Evolutionary conservation across 495 filamentous ascomycete genomes (phyloP), one percentile per base, ranked within the genome.

Genomic region (Hypoxylon trugodes): DNA sequence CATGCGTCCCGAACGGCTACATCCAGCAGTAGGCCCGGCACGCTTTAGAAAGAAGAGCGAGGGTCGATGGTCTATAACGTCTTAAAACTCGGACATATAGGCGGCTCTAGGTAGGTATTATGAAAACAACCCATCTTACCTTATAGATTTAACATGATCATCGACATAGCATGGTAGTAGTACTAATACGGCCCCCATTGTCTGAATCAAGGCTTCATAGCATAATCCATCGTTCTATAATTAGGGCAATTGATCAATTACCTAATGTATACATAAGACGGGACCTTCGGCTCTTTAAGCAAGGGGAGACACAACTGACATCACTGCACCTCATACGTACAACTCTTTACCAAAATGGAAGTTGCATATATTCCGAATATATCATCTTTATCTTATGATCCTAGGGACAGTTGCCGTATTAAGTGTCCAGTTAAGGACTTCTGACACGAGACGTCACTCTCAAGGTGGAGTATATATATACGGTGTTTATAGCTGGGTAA

Each of bases 171-270:
- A 22, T 12, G 7, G 10, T 45, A 13, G 19, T 19, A 10, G 19
- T 41, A 19, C 13, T 41, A 16, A 1, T 41, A 41, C 12, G 15
- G n/a, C 8, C 16, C 33, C 43, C 43, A 24, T 48, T 37, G 55
- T 45, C 41, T 45, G 4, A 30, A 10, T 30, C 28, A 10, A 30
- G 28, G 38, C 52, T 33, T 46, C 8, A 7, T 13, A 37, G 42
- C 22, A 40, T 48, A 43, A 48, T 58, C 53, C 53, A 15, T 18
- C 37, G 13, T 36, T 57, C 61, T 64, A 64, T 58, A 52, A 64
- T 64, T 64, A 64, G 61, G 53, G 53, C 28, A 41, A 40, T 21
- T 38, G 57, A 8, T 28, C 28, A 16, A n/a, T n/a, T n/a, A n/a
- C n/a, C n/a, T n/a, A n/a, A n/a, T n/a, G 40, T 60, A 60, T 53